Conservation (phyloP, 495 filamentous ascomycete genomes). For the Parmelia sp. region DNA sequence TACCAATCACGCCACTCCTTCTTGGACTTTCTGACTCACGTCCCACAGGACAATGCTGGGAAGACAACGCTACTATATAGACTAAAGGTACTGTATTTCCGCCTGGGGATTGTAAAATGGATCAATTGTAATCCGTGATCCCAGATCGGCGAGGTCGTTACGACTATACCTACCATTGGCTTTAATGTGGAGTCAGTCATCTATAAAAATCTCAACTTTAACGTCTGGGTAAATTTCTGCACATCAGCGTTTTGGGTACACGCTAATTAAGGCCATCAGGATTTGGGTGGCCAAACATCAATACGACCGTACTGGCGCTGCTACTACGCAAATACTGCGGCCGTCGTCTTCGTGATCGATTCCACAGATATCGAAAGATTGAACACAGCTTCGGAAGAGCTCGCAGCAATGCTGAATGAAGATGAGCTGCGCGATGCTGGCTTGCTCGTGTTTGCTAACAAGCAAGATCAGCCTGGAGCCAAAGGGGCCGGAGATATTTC, state of each 20-base stretch:
- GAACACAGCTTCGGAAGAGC: slow-evolving; percentile 83
- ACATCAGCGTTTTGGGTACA: not conserved
- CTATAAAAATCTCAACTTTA: slow-evolving; percentile 96
- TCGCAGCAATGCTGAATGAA: slow-evolving; percentile 92
- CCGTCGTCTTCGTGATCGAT: slow-evolving; percentile 97
- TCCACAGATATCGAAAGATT: slow-evolving; percentile 94
- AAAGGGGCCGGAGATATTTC: slow-evolving; percentile 96
- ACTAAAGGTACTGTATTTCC: slow-evolving; percentile 62
- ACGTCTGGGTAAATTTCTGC: slow-evolving; percentile 70
- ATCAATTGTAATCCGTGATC: slow-evolving; percentile 10
- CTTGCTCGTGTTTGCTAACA: slow-evolving; percentile 94
- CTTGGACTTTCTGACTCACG: slow-evolving; percentile 25
- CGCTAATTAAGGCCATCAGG: slow-evolving; percentile 40
- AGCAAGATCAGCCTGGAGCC: slow-evolving; percentile 96
- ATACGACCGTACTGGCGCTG: slow-evolving; percentile 98
- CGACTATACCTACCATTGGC: slow-evolving; percentile 96
- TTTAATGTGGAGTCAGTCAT: slow-evolving; percentile 98
- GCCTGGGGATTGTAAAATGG: slow-evolving; percentile 6
- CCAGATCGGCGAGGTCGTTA: slow-evolving; percentile 96
- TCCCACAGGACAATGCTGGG: slow-evolving; percentile 84
- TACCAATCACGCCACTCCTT: not conserved
- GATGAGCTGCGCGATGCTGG: slow-evolving; percentile 91
- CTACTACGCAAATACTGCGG: slow-evolving; percentile 99
- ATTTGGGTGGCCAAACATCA: slow-evolving; percentile 92
- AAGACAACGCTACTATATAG: slow-evolving; percentile 97